phyloP scores from a whole-genome alignment of 176 grass and related monocot species.

The Ampelocalamus luodianensis region DNA sequence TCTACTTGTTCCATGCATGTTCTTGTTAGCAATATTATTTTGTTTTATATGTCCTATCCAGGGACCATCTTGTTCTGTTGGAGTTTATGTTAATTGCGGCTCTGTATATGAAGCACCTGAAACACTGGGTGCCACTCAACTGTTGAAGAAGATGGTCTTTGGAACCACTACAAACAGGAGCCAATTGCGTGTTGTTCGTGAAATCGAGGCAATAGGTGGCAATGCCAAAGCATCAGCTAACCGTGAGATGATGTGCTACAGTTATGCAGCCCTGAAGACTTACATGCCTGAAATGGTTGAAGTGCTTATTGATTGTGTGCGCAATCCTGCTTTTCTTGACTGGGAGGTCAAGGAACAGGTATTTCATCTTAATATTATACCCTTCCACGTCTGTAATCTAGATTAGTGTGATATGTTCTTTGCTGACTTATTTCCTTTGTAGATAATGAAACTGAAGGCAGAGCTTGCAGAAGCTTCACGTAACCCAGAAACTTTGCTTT shows the following conservation, averaged over 20 bases:
- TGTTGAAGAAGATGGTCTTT: slow-evolving; percentile 83
- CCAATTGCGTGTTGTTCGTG: slow-evolving; percentile 81
- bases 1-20: slow-evolving; percentile 32
- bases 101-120: slow-evolving; percentile 79
- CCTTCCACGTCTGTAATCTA: slow-evolving; percentile 16
- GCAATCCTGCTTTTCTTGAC: slow-evolving; percentile 85
- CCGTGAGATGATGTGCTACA: slow-evolving; percentile 88
- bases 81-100: slow-evolving; percentile 79
- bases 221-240: slow-evolving; percentile 70
- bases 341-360: slow-evolving; percentile 99
- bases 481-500: slow-evolving; percentile 80
- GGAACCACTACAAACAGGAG: slow-evolving; percentile 82
- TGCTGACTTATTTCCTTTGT: slow-evolving; percentile 41
- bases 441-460: slow-evolving; percentile 66
- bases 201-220: slow-evolving; percentile 84
- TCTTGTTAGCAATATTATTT: slow-evolving; percentile 17
- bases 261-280: slow-evolving; percentile 76
- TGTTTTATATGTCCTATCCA: slow-evolving; percentile 44
- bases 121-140: slow-evolving; percentile 68
- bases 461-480: slow-evolving; percentile 65
- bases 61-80: slow-evolving; percentile 77
- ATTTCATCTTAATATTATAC: slow-evolving; percentile 35
- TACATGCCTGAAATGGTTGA: slow-evolving; percentile 96
- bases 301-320: slow-evolving; percentile 83
- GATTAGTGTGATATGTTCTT: background rate